These are phyloP conservation scores for Cryptococcus sp. DNA, from an alignment of 1,284 basidiomycete genomes.

Conservation along the genomic window DNA sequence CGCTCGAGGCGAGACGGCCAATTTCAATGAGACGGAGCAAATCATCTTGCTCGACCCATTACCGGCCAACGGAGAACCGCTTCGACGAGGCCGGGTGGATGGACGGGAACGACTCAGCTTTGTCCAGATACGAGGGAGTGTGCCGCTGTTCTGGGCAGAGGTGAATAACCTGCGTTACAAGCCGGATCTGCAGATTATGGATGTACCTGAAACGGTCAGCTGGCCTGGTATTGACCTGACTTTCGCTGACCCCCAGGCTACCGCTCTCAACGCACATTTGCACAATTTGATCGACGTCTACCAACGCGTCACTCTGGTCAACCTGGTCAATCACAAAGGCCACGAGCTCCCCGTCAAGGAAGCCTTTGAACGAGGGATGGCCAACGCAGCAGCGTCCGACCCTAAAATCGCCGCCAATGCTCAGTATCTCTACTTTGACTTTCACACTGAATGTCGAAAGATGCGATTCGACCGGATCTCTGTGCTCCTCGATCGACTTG, in stretches of 20 bases:
- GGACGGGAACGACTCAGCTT: slow-evolving; percentile 61
- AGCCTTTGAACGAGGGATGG: slow-evolving; percentile 76
- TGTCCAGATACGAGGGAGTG: slow-evolving; percentile 89
- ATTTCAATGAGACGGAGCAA: slow-evolving; percentile 94
- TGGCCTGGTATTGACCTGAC: background rate
- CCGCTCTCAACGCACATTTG: slow-evolving; percentile 70
- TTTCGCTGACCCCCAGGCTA: slow-evolving; percentile 52
- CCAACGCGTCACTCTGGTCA: slow-evolving; percentile 76
- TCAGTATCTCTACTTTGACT: slow-evolving; percentile 95
- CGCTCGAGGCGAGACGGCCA: slow-evolving; percentile 58
- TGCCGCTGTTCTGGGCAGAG: slow-evolving; percentile 96
- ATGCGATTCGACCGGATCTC: slow-evolving; percentile 94
- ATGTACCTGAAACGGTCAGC: slow-evolving; percentile 71
- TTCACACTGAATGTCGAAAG: slow-evolving; percentile 90
- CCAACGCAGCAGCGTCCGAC: slow-evolving; percentile 36
- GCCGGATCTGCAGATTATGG: slow-evolving; percentile 95
- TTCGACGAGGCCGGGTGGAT: slow-evolving; percentile 44
- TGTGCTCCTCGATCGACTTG: slow-evolving; percentile 70
- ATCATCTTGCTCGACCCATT: slow-evolving; percentile 69
- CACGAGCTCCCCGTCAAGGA: slow-evolving; percentile 95
- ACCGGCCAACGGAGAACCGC: slow-evolving; percentile 34
- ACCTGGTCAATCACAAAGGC: slow-evolving; percentile 92
- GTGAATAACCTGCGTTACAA: slow-evolving; percentile 94
- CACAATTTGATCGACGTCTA: slow-evolving; percentile 69
- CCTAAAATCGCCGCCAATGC: slow-evolving; percentile 48